Base-by-base conservation (phyloP, 2,329 filamentous ascomycete genomes). In the Diaporthe ampelina region DNA sequence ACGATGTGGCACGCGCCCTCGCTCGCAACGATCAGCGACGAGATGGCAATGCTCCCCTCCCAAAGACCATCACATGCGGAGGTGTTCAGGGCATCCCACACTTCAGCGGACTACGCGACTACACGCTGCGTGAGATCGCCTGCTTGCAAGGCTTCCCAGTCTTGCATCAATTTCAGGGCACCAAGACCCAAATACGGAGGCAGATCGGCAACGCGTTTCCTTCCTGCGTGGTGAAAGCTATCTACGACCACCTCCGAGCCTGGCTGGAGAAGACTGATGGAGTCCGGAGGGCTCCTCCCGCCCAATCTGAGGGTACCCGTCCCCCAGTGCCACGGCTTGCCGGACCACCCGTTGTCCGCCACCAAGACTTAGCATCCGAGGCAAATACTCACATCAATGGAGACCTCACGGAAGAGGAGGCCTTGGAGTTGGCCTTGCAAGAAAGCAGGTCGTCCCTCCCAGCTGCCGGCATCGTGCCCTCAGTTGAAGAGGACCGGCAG, bases 121-220 rank as follows among this genome's bases (percentile, higher is more conserved):
- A 93, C 63, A 95, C 92, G 0, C 79, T 89, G 4, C 87, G 92
- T 0, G 94, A 97, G 80, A 87, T 90, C n/a, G 93, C 94, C 0
- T 86, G 86, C 4, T 80, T 97, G 0, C 93, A 95, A 76, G 92
- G 91, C 0, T 97, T 97, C 69, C 93, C 93, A 0, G 76, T 83
- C 0, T 80, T 84, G 1, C 92, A 94, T 79, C 80, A 81, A 0
- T 96, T 96, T 78, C 75, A 83, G 0, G 83, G 83, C 0, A 50
- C 3, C 15, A 32, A 21, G 1, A 84, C 81, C 0, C 80, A 81
- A 7, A 83, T 90, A 19, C 88, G 88, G 76, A 88, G 85, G 76
- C 93, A 95, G 79, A 94, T 96, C 76, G 94, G 94, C 0, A 96
- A 97, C 79, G 94, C 94, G 0, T 94, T 96, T 21, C 93, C 94